Base-by-base conservation (phyloP, 805 yeast genomes). In the Blastobotrys chiropterorum region DNA sequence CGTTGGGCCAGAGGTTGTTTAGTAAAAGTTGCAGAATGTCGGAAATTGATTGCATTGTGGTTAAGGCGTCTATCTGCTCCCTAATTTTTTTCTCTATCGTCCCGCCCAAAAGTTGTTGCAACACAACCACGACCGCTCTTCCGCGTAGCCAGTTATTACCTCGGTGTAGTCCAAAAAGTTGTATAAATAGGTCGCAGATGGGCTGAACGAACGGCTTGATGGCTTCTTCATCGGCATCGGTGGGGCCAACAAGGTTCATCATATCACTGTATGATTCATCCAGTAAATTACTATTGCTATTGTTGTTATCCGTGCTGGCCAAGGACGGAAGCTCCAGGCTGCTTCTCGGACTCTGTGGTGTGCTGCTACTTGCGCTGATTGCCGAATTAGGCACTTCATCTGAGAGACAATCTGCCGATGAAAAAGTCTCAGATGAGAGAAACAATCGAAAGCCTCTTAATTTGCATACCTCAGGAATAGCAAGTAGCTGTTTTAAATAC, bases 41-140 rank as follows among this genome's bases (percentile, higher is more conserved):
- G 15, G 57, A 42, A 8, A 56, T 48, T 7, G 45, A 48, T 42
- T 54, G 54, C 26, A 47, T 57, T 16, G 51, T 49, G 60, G 39
- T 72, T 70, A 31, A 79, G 65, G 53, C 70, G 70, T 26, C 46
- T 15, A 60, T 49, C 2, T 50, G 39, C 19, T 73, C 77, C 41
- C 82, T 69, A 3, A 81, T 75, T 34, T 66, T 63, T 62, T 81
- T 83, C 62, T 90, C 97, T 48, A 90, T 83, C 0, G 97, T 85
- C 1, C 92, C 86, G 0, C 97, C 97, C 39, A 90, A 74, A 1
- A 90, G 67, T 64, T 89, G 96, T 65, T 90, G 97, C 49, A 90
- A 69, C 2, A 90, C 80, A 3, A 89, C 81, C 39, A 90, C 75
- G 6, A 89, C 73, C 0, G 97, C 96, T 44, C 90, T 73, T 0